Base-by-base conservation (phyloP, 768 basidiomycete genomes). In the Xerocomus spinulosus region DNA sequence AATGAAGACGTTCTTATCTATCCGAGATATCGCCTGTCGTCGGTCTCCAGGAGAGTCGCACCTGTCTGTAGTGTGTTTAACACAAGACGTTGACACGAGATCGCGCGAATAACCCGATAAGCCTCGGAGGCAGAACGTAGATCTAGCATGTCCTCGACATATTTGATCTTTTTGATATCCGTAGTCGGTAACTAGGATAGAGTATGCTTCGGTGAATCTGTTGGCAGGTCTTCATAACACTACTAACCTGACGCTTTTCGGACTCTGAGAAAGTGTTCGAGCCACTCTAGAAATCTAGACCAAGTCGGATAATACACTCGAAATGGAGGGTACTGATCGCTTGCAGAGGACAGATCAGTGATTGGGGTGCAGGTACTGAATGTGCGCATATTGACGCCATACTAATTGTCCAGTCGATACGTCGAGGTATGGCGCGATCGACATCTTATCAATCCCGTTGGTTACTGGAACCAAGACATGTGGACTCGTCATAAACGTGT, bases 241-340 rank as follows among this genome's bases (percentile, higher is more conserved):
- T n/a, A n/a, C n/a, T n/a, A n/a, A n/a, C n/a, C n/a, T n/a, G n/a
- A n/a, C n/a, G n/a, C n/a, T n/a, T n/a, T n/a, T n/a, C n/a, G n/a
- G n/a, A n/a, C n/a, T n/a, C n/a, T n/a, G n/a, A n/a, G n/a, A n/a
- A n/a, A n/a, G n/a, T n/a, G n/a, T n/a, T n/a, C n/a, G n/a, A n/a
- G n/a, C n/a, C n/a, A n/a, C n/a, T n/a, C n/a, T n/a, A n/a, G n/a
- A 23, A 35, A 26, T 50, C 29, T 40, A 28, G 37, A 24, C 41
- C 24, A 7, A 14, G 25, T 12, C 26, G 37, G 14, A 42, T 9
- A 5, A 33, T 39, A 44, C 48, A 38, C 43, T n/a, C 21, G 29
- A 42, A 48, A 52, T 45, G 33, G n/a, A 57, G 50, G 43, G 50
- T 24, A 4, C 49, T 10, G 38, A 23, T 18, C 37, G 14, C 15